phyloP scores from a whole-genome alignment of 495 filamentous ascomycete genomes.

The Saxophila tyrrhenica region DNA sequence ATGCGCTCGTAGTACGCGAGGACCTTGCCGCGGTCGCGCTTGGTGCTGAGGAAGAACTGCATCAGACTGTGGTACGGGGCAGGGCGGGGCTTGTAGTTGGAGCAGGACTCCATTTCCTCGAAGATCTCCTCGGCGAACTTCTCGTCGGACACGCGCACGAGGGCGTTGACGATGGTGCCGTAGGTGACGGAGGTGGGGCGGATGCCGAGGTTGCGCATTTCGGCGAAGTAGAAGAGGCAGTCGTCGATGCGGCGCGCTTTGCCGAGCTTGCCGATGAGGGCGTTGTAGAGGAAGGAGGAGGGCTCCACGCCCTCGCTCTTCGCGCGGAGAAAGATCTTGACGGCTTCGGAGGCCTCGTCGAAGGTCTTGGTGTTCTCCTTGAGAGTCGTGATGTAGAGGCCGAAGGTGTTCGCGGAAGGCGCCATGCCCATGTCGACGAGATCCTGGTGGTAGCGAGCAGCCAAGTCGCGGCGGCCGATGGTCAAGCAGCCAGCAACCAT shows the following conservation, averaged over 20 bases:
- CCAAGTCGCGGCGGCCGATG: conserved; percentile 63
- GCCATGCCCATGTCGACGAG: conserved; percentile 75
- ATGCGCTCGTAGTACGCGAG: conserved; percentile 95
- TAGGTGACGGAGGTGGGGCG: conserved; percentile 96
- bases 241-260: conserved; percentile 96
- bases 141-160: conserved; percentile 94
- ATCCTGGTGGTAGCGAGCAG: conserved; percentile 80
- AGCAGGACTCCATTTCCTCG: conserved; percentile 97
- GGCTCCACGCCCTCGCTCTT: conserved; percentile 91
- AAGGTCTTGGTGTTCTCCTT: conserved; percentile 96
- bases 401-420: conserved; percentile 94
- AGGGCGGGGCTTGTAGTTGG: conserved; percentile 94
- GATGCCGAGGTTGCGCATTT: conserved; percentile 88
- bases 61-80: conserved; percentile 98
- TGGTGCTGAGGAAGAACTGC: conserved; percentile 96
- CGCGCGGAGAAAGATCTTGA: conserved; percentile 92
- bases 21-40: conserved; percentile 87
- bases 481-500: conserved; percentile 92
- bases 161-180: conserved; percentile 92
- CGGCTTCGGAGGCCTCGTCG: conserved; percentile 89
- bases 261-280: conserved; percentile 93
- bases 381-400: conserved; percentile 93
- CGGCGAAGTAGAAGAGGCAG: conserved; percentile 91
- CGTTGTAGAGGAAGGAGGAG: conserved; percentile 95
- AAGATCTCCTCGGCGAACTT: conserved; percentile 96